phyloP scores from a whole-genome alignment of 2,329 filamentous ascomycete genomes.

The Elsinoe necatrix region DNA sequence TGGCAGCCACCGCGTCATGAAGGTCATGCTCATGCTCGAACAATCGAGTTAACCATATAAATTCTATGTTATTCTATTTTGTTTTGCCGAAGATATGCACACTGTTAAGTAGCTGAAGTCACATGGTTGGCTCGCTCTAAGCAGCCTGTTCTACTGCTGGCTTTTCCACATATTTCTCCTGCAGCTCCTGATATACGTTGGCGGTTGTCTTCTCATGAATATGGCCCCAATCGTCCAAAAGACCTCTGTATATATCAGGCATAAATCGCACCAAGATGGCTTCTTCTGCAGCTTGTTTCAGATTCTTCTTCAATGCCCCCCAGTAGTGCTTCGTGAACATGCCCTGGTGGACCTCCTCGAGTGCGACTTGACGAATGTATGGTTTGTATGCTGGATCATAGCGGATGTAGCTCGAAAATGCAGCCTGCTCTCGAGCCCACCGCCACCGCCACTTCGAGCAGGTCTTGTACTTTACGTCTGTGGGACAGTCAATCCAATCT shows the following conservation, averaged over 20 bases:
- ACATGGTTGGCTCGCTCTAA: too few relatives aligned
- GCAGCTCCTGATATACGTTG: not conserved
- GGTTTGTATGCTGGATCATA: constrained; percentile 31
- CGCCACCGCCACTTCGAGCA: constrained; percentile 26
- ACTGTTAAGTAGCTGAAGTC: too few relatives aligned
- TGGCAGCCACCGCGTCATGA: too few relatives aligned
- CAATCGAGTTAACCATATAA: too few relatives aligned
- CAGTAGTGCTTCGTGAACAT: not conserved
- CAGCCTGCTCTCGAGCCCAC: constrained; percentile 30
- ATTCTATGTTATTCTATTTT: too few relatives aligned
- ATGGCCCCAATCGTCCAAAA: not conserved
- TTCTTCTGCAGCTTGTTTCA: not conserved
- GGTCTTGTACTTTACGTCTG: constrained; percentile 28
- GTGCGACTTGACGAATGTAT: not conserved
- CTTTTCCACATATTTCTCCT: too few relatives aligned
- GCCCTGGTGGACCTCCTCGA: constrained; percentile 1
- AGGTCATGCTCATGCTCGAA: too few relatives aligned
- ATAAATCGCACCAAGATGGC: not conserved
- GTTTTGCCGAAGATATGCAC: too few relatives aligned
- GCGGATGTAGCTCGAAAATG: constrained; percentile 29
- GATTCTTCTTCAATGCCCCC: not conserved
- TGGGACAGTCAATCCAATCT: constrained; percentile 28
- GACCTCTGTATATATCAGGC: not conserved
- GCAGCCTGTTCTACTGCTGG: too few relatives aligned
- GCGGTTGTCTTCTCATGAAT: not conserved